Conservation (phyloP, 1,284 basidiomycete species). For the Pholiota adiposa region DNA sequence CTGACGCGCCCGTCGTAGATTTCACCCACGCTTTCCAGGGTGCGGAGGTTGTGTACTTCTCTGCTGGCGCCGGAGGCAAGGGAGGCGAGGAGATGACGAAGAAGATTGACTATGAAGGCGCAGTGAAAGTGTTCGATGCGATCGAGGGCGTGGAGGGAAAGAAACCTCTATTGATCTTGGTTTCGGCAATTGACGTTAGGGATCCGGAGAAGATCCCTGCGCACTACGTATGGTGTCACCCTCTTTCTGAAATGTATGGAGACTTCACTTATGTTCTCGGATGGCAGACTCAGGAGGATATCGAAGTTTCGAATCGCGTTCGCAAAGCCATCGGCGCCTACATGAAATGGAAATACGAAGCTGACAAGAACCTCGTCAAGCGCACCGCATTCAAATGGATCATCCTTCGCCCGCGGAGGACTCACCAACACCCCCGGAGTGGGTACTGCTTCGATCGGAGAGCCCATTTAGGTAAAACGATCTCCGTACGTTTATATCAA, state of each 20-base stretch:
- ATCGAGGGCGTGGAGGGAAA: constrained; percentile 46
- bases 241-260: background rate
- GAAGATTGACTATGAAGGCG: constrained; percentile 74
- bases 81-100: constrained; percentile 39
- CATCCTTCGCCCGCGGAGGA: constrained; percentile 69
- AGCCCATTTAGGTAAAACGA: constrained; percentile 50
- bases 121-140: too few relatives aligned
- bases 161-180: constrained; percentile 61
- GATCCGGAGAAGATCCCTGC: constrained; percentile 54
- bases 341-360: constrained; percentile 70
- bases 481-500: constrained; percentile 46
- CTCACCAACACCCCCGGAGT: constrained; percentile 59
- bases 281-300: constrained; percentile 55
- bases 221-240: constrained; percentile 53
- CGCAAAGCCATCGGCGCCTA: constrained; percentile 51
- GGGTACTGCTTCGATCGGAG: constrained; percentile 60
- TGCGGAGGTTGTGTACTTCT: constrained; percentile 62
- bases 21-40: constrained; percentile 55
- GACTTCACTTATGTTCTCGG: background rate
- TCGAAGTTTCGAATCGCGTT: constrained; percentile 46
- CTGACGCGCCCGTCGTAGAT: constrained; percentile 52
- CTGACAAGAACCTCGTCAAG: constrained; percentile 66
- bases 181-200: constrained; percentile 68
- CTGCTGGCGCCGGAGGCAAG: constrained; percentile 71
- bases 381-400: constrained; percentile 59